Percentiles rank a stretch among this genome's conserved stretches.
Conservation (phyloP, 495 filamentous ascomycete genomes). For the Hypoxylon perforatum region DNA sequence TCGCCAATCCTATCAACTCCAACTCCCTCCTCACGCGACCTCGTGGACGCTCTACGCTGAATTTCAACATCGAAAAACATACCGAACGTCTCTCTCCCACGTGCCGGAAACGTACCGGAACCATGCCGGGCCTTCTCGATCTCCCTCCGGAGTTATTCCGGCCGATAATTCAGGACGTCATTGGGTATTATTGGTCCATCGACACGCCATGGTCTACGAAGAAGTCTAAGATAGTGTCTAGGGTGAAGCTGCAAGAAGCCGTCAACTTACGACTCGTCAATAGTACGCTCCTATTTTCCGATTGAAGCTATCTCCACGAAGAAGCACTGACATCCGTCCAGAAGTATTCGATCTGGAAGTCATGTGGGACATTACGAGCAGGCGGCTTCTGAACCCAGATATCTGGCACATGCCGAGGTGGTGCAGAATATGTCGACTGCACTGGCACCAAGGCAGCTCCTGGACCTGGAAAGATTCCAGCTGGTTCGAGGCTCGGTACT, state of each 20-base stretch:
- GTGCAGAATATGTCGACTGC: background rate
- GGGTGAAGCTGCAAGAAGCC: background rate
- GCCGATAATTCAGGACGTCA: background rate
- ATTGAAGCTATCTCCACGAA: background rate
- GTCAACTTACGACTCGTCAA: background rate
- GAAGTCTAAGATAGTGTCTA: background rate
- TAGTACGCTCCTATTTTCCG: background rate
- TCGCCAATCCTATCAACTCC: too few relatives aligned
- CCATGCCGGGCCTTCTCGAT: background rate
- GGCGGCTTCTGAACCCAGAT: background rate
- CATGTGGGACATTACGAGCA: background rate
- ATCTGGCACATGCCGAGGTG: background rate
- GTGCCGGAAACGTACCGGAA: background rate
- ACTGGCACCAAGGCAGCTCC: background rate
- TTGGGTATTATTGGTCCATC: background rate
- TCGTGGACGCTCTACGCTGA: too few relatives aligned
- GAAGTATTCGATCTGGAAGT: background rate
- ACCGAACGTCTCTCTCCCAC: background rate
- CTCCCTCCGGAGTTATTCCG: background rate
- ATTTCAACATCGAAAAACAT: background rate
- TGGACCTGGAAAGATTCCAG: background rate
- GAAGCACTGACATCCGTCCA: background rate
- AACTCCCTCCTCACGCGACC: too few relatives aligned
- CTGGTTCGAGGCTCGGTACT: background rate
- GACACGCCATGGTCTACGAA: background rate